Conservation (phyloP, 495 filamentous ascomycete species). For the Neurospora cerealis region DNA sequence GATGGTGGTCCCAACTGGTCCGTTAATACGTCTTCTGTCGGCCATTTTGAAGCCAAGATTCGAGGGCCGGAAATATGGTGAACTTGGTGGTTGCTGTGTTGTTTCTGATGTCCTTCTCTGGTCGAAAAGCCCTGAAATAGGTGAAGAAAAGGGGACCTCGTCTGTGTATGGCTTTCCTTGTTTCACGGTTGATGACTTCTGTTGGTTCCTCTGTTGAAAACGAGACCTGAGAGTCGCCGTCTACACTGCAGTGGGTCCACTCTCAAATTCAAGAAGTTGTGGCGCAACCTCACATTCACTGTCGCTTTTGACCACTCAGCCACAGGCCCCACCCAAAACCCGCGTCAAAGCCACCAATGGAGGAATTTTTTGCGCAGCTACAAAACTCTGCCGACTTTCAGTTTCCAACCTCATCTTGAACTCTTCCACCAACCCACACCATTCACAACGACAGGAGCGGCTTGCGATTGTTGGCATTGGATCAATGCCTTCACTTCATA, state of each 20-base stretch:
- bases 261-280: background rate
- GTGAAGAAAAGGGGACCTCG: background rate
- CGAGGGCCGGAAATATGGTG: background rate
- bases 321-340: background rate
- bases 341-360: slow-evolving; percentile 2
- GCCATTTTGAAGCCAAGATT: slow-evolving; percentile 45
- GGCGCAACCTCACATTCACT: background rate
- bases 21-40: slow-evolving; percentile 87
- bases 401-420: background rate
- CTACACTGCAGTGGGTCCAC: background rate
- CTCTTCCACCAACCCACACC: background rate
- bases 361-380: background rate
- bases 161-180: background rate
- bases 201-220: background rate
- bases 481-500: background rate
- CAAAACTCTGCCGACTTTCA: background rate
- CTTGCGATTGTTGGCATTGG: background rate
- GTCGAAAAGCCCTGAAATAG: background rate
- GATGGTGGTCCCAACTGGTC: slow-evolving; percentile 65
- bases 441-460: background rate
- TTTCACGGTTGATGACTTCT: background rate
- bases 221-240: background rate
- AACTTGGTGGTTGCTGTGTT: slow-evolving; percentile 3
- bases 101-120: background rate
- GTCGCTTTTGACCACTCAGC: background rate